Evolutionary conservation across 2,329 filamentous ascomycete genomes (phyloP), one percentile per base, ranked within the genome.

Genomic region (Cryoendolithus antarcticus): DNA sequence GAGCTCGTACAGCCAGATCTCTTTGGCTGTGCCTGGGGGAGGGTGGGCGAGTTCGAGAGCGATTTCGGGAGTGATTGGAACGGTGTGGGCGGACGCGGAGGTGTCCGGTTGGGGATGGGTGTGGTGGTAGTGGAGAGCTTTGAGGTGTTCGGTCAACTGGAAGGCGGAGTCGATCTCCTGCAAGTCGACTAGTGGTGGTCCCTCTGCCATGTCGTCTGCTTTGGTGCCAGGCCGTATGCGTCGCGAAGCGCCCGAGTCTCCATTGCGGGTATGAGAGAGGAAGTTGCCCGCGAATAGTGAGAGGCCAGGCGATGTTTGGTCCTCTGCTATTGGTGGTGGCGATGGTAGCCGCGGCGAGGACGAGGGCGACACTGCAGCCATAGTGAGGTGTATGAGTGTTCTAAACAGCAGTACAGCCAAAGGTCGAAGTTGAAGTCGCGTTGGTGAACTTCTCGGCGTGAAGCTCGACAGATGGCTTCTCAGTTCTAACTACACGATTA

Each of bases 131-230:
- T 96, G 85, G n/a, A 95, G 75, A 30, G 91, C 85, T 61, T 93
- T 89, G 39, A 98, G 80, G 57, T 98, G 89, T 64, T 98, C 91
- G 62, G 95, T 93, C 11, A 96, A 76, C 61, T 95, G 91, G 60
- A 96, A 98, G 33, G 91, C 84, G 13, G 89, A 96, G 58, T 98
- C 88, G 50, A 98, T 86, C 84, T 95, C 84, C 48, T 77, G 76
- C 43, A 95, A 66, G 32, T 89, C 83, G 40, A 95, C 74, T 45
- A 96, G 69, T 10, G 91, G 89, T 48, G 89, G 91, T 0, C 91
- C 91, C 45, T 84, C 80, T 35, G 84, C 82, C 84, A 98, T 96
- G 52, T 96, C 85, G 40, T 76, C 77, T n/a, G 86, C 77, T 60
- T 82, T 91, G 32, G 88, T 95, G 40, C 91, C 91, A 4, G 88